Conservation (phyloP, 495 filamentous ascomycete species). For the Geopyxis carbonaria region DNA sequence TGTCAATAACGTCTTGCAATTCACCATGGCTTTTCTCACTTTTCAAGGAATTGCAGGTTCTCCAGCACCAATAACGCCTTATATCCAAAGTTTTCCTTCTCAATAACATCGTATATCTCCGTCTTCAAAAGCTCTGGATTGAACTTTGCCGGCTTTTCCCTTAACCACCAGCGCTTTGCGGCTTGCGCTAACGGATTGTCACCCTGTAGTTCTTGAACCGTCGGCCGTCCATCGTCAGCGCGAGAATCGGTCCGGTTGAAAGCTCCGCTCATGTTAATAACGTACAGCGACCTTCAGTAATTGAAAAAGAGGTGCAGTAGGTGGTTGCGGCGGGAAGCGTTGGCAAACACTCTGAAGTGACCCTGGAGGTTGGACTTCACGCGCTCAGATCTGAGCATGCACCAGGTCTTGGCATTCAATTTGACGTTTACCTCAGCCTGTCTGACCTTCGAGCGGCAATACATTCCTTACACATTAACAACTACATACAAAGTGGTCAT, state of each 20-base stretch:
- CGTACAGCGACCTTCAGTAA: too few relatives aligned
- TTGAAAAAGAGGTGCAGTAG: too few relatives aligned
- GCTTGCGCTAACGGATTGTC: constrained; percentile 68
- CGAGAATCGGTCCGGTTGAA: background rate
- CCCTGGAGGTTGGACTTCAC: too few relatives aligned
- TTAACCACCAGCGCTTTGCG: constrained; percentile 73
- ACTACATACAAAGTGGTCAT: too few relatives aligned
- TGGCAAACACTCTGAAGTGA: too few relatives aligned
- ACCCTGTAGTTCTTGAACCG: constrained; percentile 52
- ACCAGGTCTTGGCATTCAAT: too few relatives aligned
- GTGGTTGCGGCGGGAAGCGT: too few relatives aligned
- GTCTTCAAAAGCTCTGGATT: constrained; percentile 73
- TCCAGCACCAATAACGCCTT: constrained; percentile 68
- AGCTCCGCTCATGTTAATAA: constrained; percentile 2
- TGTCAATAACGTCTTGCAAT: constrained; percentile 10
- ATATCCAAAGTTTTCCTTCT: constrained; percentile 60
- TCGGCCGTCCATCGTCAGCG: constrained; percentile 34
- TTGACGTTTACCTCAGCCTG: too few relatives aligned
- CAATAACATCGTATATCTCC: constrained; percentile 80
- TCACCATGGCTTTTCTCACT: constrained; percentile 32
- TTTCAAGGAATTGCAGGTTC: constrained; percentile 78
- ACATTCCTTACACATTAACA: too few relatives aligned
- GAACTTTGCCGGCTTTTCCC: constrained; percentile 48
- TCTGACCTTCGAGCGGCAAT: too few relatives aligned
- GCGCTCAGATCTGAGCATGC: too few relatives aligned